Percentiles rank a stretch among this genome's conserved stretches.
Conservation (phyloP, 164 flowering plant species). For the Aristolochia contorta region DNA sequence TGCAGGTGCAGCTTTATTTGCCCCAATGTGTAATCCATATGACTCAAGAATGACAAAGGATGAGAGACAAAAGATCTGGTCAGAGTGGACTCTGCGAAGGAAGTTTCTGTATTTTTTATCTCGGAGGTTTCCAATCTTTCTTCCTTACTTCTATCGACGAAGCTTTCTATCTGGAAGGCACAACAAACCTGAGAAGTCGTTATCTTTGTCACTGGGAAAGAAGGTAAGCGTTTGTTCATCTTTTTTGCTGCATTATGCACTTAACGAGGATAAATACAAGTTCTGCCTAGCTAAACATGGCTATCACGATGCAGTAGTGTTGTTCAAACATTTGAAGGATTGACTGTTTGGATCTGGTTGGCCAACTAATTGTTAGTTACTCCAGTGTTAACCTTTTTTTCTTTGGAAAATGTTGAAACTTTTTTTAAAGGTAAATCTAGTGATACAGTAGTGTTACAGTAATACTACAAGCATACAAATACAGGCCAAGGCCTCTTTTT, state of each 20-base stretch:
- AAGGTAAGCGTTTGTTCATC: constrained; percentile 32
- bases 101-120: constrained; percentile 62
- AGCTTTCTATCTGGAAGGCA: constrained; percentile 80
- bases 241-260: neutral
- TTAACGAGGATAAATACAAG: neutral
- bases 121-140: constrained; percentile 60
- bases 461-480: too few species aligned
- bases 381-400: too few species aligned
- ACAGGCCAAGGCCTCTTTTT: too few species aligned
- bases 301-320: neutral
- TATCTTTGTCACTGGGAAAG: constrained; percentile 49
- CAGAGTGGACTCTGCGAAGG: constrained; percentile 56
- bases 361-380: too few species aligned
- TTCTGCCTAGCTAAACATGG: too few species aligned
- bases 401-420: too few species aligned
- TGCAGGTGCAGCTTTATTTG: constrained; percentile 85
- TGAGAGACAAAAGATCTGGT: constrained; percentile 65
- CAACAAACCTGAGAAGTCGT: constrained; percentile 58
- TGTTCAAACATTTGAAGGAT: too few species aligned
- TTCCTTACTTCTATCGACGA: constrained; percentile 51
- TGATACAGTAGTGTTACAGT: too few species aligned
- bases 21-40: constrained; percentile 85
- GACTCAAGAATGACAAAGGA: constrained; percentile 79
- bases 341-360: too few species aligned
- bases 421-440: too few species aligned